A percentile compares a stretch with the other conserved stretches of the same genome.
These are phyloP conservation scores for Cladophialophora chaetospira DNA, from an alignment of 2,329 filamentous ascomycete genomes.

Conservation along the genomic window DNA sequence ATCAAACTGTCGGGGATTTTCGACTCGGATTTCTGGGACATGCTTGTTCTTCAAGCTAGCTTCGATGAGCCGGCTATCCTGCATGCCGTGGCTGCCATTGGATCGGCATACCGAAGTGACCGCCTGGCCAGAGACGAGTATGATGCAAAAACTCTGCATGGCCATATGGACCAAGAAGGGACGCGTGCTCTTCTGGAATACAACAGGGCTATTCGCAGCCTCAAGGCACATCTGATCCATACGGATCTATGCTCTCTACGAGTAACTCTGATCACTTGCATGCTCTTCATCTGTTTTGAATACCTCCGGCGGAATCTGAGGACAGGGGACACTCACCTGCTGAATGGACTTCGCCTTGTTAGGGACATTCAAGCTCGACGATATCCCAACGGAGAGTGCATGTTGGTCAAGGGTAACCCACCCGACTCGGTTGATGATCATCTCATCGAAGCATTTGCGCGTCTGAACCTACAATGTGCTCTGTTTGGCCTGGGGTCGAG, in stretches of 20 bases:
- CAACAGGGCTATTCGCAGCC: conserved; percentile 42
- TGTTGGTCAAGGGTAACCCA: background rate
- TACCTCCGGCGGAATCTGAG: conserved; percentile 40
- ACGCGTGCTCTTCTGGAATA: conserved; percentile 44
- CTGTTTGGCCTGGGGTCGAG: conserved; percentile 30
- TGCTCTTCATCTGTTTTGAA: conserved; percentile 47
- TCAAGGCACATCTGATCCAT: conserved; percentile 36
- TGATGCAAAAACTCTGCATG: background rate
- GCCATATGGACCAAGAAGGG: background rate
- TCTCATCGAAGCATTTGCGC: conserved; percentile 35
- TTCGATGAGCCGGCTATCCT: conserved; percentile 43
- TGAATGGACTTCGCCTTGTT: conserved; percentile 34
- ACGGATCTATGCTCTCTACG: conserved; percentile 37
- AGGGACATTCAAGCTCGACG: background rate
- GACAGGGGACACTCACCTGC: conserved; percentile 37
- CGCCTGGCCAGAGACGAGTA: background rate
- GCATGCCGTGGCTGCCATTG: conserved; percentile 47
- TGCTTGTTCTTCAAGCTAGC: conserved; percentile 44
- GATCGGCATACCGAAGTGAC: conserved; percentile 40
- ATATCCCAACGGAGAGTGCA: background rate
- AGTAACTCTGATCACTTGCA: conserved; percentile 46
- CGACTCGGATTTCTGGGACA: conserved; percentile 43
- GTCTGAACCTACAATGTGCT: conserved; percentile 36
- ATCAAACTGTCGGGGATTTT: conserved; percentile 43
- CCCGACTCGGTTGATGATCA: conserved; percentile 25